These are phyloP conservation scores for Volutella citrinella DNA, from an alignment of 2,329 filamentous ascomycete genomes.

Conservation along the genomic window DNA sequence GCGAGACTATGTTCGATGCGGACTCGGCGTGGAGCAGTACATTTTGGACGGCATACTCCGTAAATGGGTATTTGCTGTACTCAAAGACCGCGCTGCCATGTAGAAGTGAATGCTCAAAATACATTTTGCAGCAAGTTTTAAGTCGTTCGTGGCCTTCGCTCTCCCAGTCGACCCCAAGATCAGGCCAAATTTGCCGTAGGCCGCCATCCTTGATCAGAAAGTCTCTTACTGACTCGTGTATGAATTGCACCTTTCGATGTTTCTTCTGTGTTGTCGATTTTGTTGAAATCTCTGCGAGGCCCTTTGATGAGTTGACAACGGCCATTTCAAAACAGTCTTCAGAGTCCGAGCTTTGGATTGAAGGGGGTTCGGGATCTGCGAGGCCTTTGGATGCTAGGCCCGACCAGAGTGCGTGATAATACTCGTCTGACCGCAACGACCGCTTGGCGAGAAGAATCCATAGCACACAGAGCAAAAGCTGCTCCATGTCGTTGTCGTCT, in stretches of 20 bases:
- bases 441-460: constrained; percentile 50
- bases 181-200: constrained; percentile 29
- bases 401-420: constrained; percentile 41
- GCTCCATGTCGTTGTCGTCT: constrained; percentile 39
- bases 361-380: constrained; percentile 21
- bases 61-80: too few relatives aligned
- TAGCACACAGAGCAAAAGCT: constrained; percentile 43
- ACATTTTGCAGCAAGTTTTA: constrained; percentile 43
- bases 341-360: constrained; percentile 9
- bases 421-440: constrained; percentile 40
- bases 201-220: constrained; percentile 40
- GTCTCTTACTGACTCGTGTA: constrained; percentile 48
- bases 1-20: too few relatives aligned
- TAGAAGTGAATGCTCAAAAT: too few relatives aligned
- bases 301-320: constrained; percentile 44
- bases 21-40: too few relatives aligned
- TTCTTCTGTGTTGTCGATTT: constrained; percentile 32
- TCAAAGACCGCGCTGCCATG: too few relatives aligned
- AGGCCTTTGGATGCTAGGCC: constrained; percentile 18
- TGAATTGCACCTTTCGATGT: constrained; percentile 44
- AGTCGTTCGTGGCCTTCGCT: constrained; percentile 39
- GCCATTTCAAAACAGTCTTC: constrained; percentile 20
- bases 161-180: constrained; percentile 28
- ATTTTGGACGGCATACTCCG: too few relatives aligned
- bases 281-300: constrained; percentile 45